Conservation (phyloP, 2,329 filamentous ascomycete genomes). For the Phoma sp. region DNA sequence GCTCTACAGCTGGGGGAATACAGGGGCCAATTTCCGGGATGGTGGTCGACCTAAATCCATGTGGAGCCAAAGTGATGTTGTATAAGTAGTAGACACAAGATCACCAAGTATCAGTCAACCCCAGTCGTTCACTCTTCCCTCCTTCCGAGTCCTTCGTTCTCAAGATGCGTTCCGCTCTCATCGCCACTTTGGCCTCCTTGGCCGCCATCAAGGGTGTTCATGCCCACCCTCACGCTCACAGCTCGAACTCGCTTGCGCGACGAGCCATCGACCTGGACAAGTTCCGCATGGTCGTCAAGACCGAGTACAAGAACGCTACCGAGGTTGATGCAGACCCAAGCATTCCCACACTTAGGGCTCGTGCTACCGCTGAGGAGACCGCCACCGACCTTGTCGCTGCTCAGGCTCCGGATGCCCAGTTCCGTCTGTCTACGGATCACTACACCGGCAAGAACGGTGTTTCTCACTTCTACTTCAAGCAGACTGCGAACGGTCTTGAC, state of each 20-base stretch:
- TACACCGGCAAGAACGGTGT: conserved; percentile 57
- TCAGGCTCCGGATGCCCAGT: conserved; percentile 15
- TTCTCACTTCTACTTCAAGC: conserved; percentile 64
- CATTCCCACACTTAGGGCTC: conserved; percentile 14
- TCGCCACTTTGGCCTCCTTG: conserved; percentile 38
- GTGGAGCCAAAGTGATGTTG: background rate
- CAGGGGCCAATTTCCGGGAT: conserved; percentile 10
- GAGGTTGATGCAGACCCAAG: conserved; percentile 17
- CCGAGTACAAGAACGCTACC: conserved; percentile 32
- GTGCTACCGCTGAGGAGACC: conserved; percentile 18
- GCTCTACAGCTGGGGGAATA: conserved; percentile 1
- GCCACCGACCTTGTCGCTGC: conserved; percentile 15
- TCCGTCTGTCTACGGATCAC: conserved; percentile 16
- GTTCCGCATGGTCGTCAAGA: conserved; percentile 38
- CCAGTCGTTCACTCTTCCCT: conserved; percentile 22
- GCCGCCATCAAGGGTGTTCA: conserved; percentile 28
- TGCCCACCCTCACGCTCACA: conserved; percentile 31
- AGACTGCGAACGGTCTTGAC: conserved; percentile 63
- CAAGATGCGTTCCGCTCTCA: conserved; percentile 40
- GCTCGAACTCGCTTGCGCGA: conserved; percentile 22
- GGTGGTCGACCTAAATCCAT: conserved; percentile 1
- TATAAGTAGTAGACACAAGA: conserved; percentile 13
- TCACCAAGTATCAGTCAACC: conserved; percentile 7
- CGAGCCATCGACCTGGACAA: conserved; percentile 41
- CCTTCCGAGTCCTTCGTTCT: conserved; percentile 19